phyloP scores from a whole-genome alignment of 768 basidiomycete genomes.

The Tylopilus rubrobrunneus region DNA sequence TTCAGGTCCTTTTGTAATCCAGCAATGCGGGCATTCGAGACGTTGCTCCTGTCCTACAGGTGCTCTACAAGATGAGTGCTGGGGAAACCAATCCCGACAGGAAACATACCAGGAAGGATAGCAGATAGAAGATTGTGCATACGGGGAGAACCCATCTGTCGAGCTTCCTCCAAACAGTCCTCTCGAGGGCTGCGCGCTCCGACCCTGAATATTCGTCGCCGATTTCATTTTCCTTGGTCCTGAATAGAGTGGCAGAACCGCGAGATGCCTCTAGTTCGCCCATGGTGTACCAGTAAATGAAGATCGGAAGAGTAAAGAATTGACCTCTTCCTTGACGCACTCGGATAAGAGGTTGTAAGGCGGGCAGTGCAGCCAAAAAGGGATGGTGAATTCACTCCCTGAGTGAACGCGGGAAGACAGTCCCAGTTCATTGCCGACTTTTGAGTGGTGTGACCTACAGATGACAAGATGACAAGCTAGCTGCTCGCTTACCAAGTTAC shows the following conservation, averaged over 20 bases:
- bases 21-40: slow-evolving; percentile 59
- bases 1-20: slow-evolving; percentile 53
- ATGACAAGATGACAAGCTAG: too few species aligned
- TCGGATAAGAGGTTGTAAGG: background rate
- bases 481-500: too few species aligned
- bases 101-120: slow-evolving; percentile 49
- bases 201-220: slow-evolving; percentile 9
- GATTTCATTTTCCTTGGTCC: slow-evolving; percentile 5
- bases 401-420: too few species aligned
- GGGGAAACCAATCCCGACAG: background rate
- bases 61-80: background rate
- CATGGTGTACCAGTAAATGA: slow-evolving; percentile 1
- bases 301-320: background rate
- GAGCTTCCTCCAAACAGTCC: slow-evolving; percentile 45
- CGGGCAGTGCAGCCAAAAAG: too few species aligned
- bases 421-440: too few species aligned
- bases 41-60: slow-evolving; percentile 39
- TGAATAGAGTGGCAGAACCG: background rate
- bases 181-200: slow-evolving; percentile 31
- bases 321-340: background rate
- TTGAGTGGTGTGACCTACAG: too few species aligned
- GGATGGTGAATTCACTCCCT: too few species aligned
- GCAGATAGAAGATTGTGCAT: slow-evolving; percentile 46
- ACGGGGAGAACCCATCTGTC: slow-evolving; percentile 47
- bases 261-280: slow-evolving; percentile 1